Percentiles rank a stretch among this genome's conserved stretches.
Conservation (phyloP, 179 eudicot species). For the Nepenthes alata region DNA sequence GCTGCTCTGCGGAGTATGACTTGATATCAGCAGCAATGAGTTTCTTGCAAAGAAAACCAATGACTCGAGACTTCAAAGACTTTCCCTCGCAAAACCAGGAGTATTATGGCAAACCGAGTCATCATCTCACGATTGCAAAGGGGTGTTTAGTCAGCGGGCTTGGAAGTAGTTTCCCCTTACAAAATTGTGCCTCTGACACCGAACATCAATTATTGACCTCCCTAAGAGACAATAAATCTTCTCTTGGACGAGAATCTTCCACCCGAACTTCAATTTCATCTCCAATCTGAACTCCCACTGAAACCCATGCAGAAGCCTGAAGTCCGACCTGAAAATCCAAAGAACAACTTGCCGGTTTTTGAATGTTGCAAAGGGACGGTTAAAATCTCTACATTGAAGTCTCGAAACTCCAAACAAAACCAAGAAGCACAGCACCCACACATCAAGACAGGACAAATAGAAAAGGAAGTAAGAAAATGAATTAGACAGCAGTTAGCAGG, state of each 20-base stretch:
- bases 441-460: background rate
- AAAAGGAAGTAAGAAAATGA: background rate
- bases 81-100: too few species aligned
- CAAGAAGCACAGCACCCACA: background rate
- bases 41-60: too few species aligned
- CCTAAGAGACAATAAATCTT: slow-evolving; percentile 53
- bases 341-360: background rate
- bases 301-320: slow-evolving; percentile 68
- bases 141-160: too few species aligned
- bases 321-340: slow-evolving; percentile 55
- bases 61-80: too few species aligned
- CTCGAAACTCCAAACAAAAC: background rate
- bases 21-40: too few species aligned
- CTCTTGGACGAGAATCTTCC: slow-evolving; percentile 76
- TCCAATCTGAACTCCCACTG: slow-evolving; percentile 64
- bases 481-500: background rate
- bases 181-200: too few species aligned
- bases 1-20: too few species aligned
- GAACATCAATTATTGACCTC: slow-evolving; percentile 19
- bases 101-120: too few species aligned
- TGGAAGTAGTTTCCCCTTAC: too few species aligned
- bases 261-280: slow-evolving; percentile 67
- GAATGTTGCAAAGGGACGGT: background rate
- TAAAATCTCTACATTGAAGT: background rate
- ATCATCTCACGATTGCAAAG: too few species aligned